These are phyloP conservation scores for Arthrobotrys iridis DNA, from an alignment of 2,329 filamentous ascomycete genomes.

Conservation along the genomic window DNA sequence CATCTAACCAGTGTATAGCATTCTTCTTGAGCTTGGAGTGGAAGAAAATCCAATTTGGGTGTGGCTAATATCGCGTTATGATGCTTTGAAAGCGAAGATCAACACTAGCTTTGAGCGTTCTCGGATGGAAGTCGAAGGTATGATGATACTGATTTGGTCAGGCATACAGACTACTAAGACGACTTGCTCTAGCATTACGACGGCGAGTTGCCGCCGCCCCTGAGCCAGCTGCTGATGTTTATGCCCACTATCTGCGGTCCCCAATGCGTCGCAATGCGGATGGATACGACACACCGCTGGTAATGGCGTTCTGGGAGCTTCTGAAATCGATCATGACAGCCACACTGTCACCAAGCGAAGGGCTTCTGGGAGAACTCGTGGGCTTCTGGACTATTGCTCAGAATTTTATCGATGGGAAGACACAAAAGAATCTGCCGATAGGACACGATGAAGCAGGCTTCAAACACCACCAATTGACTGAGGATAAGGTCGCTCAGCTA, in stretches of 20 bases:
- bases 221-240: constrained; percentile 73
- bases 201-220: constrained; percentile 79
- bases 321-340: constrained; percentile 77
- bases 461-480: constrained; percentile 80
- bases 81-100: constrained; percentile 88
- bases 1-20: constrained; percentile 56
- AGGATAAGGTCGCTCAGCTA: constrained; percentile 75
- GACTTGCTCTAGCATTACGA: constrained; percentile 70
- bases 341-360: constrained; percentile 77
- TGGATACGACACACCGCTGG: constrained; percentile 78
- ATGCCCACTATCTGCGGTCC: constrained; percentile 79
- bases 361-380: constrained; percentile 85
- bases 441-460: constrained; percentile 81
- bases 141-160: neutral
- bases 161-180: neutral
- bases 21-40: constrained; percentile 91
- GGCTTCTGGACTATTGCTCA: constrained; percentile 95
- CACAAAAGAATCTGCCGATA: constrained; percentile 79
- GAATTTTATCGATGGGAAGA: constrained; percentile 86
- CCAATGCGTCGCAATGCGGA: constrained; percentile 74
- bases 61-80: constrained; percentile 89
- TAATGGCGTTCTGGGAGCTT: constrained; percentile 93
- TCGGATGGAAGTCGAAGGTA: constrained; percentile 82
- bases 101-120: constrained; percentile 81
- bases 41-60: constrained; percentile 97